Evolutionary conservation across 441 rosid genomes (phyloP).

Genomic region (Viola pubescens): DNA sequence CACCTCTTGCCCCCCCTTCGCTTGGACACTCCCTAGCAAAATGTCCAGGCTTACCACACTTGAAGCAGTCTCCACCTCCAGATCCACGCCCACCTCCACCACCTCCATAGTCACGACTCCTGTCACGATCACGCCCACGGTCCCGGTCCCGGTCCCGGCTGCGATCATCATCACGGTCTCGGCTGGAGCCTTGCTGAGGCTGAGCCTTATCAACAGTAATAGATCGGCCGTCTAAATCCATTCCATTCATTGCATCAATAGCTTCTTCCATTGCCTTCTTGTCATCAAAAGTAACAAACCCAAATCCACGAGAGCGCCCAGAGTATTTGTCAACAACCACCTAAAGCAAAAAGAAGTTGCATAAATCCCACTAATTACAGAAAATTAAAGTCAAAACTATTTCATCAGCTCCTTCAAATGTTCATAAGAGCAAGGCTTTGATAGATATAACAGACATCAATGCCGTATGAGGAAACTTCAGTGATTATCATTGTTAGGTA

Average conservation of each 20-base stretch:
- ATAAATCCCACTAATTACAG: neutral
- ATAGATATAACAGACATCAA: too few relatives aligned
- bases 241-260: slow-evolving; percentile 80
- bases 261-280: slow-evolving; percentile 87
- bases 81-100: slow-evolving; percentile 70
- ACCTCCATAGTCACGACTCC: slow-evolving; percentile 39
- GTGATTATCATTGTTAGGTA: too few relatives aligned
- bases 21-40: slow-evolving; percentile 90
- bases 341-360: slow-evolving; percentile 24
- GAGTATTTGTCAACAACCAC: slow-evolving; percentile 83
- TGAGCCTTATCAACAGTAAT: slow-evolving; percentile 93
- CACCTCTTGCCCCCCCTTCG: slow-evolving; percentile 56
- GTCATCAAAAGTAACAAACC: slow-evolving; percentile 88
- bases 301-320: slow-evolving; percentile 97
- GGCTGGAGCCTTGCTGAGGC: slow-evolving; percentile 72
- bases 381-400: too few relatives aligned
- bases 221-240: slow-evolving; percentile 84
- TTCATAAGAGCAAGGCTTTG: too few relatives aligned
- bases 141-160: slow-evolving; percentile 41
- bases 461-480: too few relatives aligned
- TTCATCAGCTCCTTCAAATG: too few relatives aligned
- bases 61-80: slow-evolving; percentile 78
- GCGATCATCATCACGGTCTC: slow-evolving; percentile 67
- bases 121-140: slow-evolving; percentile 42
- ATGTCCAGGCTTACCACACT: slow-evolving; percentile 92